phyloP scores from a whole-genome alignment of 208 protist species.

The Blastocrithidia nonstop region DNA sequence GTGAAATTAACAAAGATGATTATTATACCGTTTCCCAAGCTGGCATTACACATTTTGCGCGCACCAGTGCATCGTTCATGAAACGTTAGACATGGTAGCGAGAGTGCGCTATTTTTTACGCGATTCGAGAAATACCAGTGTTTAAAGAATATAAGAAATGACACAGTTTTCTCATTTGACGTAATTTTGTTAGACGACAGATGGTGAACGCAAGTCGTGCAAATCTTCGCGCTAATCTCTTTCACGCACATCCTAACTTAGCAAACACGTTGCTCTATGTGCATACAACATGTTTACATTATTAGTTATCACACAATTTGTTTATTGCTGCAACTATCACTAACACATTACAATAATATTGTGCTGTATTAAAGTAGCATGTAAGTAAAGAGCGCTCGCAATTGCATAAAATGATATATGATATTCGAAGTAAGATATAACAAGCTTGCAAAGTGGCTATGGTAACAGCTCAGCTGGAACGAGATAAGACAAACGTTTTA shows the following conservation, averaged over 20 bases:
- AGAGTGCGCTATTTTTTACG: slow-evolving; percentile 81
- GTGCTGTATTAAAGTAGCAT: slow-evolving; percentile 21
- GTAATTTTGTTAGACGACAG: slow-evolving; percentile 72
- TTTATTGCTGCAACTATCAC: slow-evolving; percentile 63
- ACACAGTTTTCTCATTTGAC: slow-evolving; percentile 89
- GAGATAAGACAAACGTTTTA: slow-evolving; percentile 49
- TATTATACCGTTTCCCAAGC: slow-evolving; percentile 90
- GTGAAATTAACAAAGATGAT: slow-evolving; percentile 42
- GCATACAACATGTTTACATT: slow-evolving; percentile 69
- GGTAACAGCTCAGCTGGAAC: slow-evolving; percentile 67
- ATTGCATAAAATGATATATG: slow-evolving; percentile 75
- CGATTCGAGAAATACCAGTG: slow-evolving; percentile 80
- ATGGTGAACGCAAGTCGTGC: slow-evolving; percentile 59
- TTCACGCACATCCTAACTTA: slow-evolving; percentile 79
- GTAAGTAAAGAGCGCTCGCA: slow-evolving; percentile 35
- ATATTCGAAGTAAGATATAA: slow-evolving; percentile 74
- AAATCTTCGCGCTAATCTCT: slow-evolving; percentile 75
- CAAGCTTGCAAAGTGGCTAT: slow-evolving; percentile 86
- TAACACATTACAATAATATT: slow-evolving; percentile 58
- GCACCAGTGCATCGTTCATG: slow-evolving; percentile 85
- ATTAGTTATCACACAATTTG: slow-evolving; percentile 33
- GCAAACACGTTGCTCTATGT: slow-evolving; percentile 65
- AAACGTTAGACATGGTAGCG: slow-evolving; percentile 86
- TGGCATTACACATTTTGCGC: slow-evolving; percentile 89
- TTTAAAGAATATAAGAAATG: slow-evolving; percentile 89